phyloP scores from a whole-genome alignment of 805 yeast species.

The Grigorovia yakushimaensis region DNA sequence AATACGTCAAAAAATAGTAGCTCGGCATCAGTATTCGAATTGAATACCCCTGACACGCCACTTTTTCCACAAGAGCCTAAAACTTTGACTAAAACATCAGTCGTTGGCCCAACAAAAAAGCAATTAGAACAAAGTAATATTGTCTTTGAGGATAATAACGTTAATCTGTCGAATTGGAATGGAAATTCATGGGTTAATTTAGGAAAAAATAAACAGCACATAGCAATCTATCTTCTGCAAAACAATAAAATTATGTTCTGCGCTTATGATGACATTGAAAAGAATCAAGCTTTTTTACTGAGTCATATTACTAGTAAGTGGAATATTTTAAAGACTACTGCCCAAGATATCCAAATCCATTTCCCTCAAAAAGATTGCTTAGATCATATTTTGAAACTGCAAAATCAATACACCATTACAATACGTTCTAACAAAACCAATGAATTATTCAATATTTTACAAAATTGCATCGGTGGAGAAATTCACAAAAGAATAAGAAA shows the following conservation, averaged over 20 bases:
- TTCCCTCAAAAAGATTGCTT: conserved; percentile 12
- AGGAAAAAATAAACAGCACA: conserved; percentile 3
- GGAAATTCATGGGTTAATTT: conserved; percentile 17
- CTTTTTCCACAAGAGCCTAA: background rate
- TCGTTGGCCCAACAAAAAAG: background rate
- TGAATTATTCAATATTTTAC: conserved; percentile 13
- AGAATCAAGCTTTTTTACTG: conserved; percentile 8
- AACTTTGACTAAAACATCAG: background rate
- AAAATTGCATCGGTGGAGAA: conserved; percentile 15
- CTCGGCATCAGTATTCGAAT: conserved; percentile 1
- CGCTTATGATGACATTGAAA: conserved; percentile 6
- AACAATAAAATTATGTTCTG: conserved; percentile 9
- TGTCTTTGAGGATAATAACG: conserved; percentile 10
- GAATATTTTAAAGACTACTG: conserved; percentile 21
- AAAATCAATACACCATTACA: conserved; percentile 9
- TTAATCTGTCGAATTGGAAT: conserved; percentile 20
- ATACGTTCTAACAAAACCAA: conserved; percentile 18
- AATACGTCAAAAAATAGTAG: conserved; percentile 7
- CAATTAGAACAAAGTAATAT: conserved; percentile 1
- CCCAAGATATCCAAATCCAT: conserved; percentile 24
- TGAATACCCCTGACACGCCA: background rate
- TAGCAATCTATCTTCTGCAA: conserved; percentile 6
- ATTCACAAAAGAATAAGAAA: conserved; percentile 11
- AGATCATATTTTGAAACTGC: conserved; percentile 1
- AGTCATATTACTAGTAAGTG: conserved; percentile 14